Evolutionary conservation across 73 alveolate species (phyloP).

Genomic region (Paramecium caudatum): DNA sequence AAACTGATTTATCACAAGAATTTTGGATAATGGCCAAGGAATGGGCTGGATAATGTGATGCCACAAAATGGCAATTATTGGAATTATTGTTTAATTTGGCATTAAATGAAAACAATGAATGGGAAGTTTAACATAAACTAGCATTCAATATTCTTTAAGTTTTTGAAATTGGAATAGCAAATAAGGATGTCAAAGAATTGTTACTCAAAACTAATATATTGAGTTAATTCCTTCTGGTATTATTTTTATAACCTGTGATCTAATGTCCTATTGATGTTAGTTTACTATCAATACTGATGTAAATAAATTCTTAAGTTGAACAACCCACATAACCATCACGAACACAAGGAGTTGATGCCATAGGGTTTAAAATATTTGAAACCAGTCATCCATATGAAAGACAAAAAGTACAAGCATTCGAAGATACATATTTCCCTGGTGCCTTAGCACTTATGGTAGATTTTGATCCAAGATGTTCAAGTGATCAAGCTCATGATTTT

Average conservation of each 20-base stretch:
- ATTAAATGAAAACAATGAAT: constrained; percentile 13
- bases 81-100: neutral
- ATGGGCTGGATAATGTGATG: neutral
- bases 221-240: neutral
- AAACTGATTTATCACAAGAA: neutral
- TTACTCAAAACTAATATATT: neutral
- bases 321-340: neutral
- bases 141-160: neutral
- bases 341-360: constrained; percentile 89
- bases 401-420: constrained; percentile 83
- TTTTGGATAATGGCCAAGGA: constrained; percentile 53
- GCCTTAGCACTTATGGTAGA: constrained; percentile 91
- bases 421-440: constrained; percentile 83
- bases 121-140: constrained; percentile 28
- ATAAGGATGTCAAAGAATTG: constrained; percentile 10
- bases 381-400: constrained; percentile 95
- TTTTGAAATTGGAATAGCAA: constrained; percentile 33
- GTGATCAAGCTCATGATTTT: constrained; percentile 82
- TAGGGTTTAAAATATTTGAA: constrained; percentile 88
- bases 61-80: constrained; percentile 33
- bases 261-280: constrained; percentile 18
- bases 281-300: neutral
- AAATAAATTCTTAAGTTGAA: neutral
- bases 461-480: constrained; percentile 87
- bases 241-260: neutral